Percentiles rank a stretch among this genome's conserved stretches.
These are phyloP conservation scores for Pichia sp. DNA, from an alignment of 1,139 yeast genomes.

Conservation along the genomic window DNA sequence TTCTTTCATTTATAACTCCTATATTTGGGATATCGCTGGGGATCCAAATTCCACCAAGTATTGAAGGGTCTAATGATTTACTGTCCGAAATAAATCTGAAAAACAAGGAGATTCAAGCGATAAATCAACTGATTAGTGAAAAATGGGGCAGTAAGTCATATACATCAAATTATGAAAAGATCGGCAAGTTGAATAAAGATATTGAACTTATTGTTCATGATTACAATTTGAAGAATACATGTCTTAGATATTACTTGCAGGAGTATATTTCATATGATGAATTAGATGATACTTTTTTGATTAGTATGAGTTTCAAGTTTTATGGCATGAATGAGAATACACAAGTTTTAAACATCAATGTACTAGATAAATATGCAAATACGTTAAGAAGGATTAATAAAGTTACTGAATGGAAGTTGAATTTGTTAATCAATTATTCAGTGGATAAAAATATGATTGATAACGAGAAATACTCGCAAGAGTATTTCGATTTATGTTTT, in stretches of 20 bases:
- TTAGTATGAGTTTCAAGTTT: slow-evolving; percentile 20
- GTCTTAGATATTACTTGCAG: slow-evolving; percentile 16
- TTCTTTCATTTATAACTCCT: not conserved
- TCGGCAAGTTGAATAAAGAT: not conserved
- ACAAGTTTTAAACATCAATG: slow-evolving; percentile 26
- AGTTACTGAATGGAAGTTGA: slow-evolving; percentile 14
- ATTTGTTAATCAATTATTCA: slow-evolving; percentile 23
- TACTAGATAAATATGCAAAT: slow-evolving; percentile 25
- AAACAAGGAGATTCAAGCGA: slow-evolving; percentile 8
- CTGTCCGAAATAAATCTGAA: slow-evolving; percentile 5
- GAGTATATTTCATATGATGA: slow-evolving; percentile 13
- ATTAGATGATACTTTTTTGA: slow-evolving; percentile 9
- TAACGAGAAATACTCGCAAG: slow-evolving; percentile 12
- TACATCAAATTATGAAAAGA: not conserved
- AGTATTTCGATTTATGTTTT: slow-evolving; percentile 26
- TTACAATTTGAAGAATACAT: slow-evolving; percentile 12
- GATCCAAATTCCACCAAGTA: slow-evolving; percentile 8
- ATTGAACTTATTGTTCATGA: slow-evolving; percentile 1
- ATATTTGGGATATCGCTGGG: not conserved
- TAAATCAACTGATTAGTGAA: not conserved
- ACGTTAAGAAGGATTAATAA: slow-evolving; percentile 23
- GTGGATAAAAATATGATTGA: slow-evolving; percentile 9
- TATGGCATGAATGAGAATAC: slow-evolving; percentile 10
- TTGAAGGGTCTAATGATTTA: slow-evolving; percentile 3
- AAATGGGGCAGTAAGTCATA: not conserved